A percentile compares a stretch with the other conserved stretches of the same genome.
These are phyloP conservation scores for Daldinia grandis DNA, from an alignment of 495 filamentous ascomycete species.

Conservation along the genomic window DNA sequence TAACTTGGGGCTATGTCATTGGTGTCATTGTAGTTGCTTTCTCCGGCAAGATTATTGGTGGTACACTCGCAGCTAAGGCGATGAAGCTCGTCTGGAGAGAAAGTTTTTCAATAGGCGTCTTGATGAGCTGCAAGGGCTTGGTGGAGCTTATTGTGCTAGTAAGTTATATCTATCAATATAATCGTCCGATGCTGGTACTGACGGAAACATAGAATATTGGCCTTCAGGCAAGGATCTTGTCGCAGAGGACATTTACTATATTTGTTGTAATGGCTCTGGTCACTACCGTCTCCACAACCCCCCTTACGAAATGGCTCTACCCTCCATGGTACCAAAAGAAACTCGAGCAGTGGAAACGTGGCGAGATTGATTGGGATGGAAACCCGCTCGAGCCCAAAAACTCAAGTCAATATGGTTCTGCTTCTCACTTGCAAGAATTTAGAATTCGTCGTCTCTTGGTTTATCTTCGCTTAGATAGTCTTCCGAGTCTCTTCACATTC, in stretches of 20 bases:
- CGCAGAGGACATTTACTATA: constrained; percentile 89
- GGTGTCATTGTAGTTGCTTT: constrained; percentile 87
- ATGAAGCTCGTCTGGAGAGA: constrained; percentile 92
- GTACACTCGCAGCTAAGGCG: constrained; percentile 77
- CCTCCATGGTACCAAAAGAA: constrained; percentile 92
- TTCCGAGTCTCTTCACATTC: constrained; percentile 86
- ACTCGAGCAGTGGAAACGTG: constrained; percentile 85
- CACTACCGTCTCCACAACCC: constrained; percentile 91
- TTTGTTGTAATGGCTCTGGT: constrained; percentile 98
- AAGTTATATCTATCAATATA: constrained; percentile 45
- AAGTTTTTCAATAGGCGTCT: constrained; percentile 85
- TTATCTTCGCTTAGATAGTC: constrained; percentile 85
- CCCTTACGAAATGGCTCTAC: constrained; percentile 79
- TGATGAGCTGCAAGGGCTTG: constrained; percentile 98
- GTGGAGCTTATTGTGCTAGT: constrained; percentile 96
- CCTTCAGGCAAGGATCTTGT: constrained; percentile 88
- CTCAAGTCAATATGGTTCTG: constrained; percentile 50
- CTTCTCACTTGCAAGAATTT: constrained; percentile 55
- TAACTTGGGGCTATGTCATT: constrained; percentile 92
- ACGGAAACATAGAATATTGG: constrained; percentile 80
- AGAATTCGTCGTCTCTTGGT: constrained; percentile 60
- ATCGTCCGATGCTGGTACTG: constrained; percentile 27
- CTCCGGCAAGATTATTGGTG: constrained; percentile 83
- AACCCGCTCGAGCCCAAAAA: constrained; percentile 59
- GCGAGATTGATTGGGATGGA: constrained; percentile 94